Evolutionary conservation across 2,329 filamentous ascomycete species (phyloP), one percentile per base, ranked within the genome.

Genomic region (Zelopaecilomyces penicillatus): DNA sequence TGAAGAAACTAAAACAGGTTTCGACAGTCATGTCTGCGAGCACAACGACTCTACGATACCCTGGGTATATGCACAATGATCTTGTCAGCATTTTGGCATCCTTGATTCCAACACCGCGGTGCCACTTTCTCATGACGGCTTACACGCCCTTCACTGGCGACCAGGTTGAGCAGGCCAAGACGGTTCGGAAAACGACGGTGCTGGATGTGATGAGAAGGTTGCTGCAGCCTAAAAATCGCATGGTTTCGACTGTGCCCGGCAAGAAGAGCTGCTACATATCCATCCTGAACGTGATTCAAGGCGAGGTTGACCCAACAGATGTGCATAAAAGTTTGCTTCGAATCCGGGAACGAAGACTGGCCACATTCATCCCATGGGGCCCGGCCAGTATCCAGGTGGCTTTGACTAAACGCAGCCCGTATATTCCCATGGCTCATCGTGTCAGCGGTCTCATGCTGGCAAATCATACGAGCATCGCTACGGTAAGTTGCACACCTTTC

Each of bases 241-340:
- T 98, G 93, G 93, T 98, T 38, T 95, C 90, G 27, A 95, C 93
- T 26, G 85, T 89, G 45, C 90, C 91, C 1, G 87, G 85, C 57
- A 97, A 97, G 71, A 94, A 88, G 71, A 96, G 89, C 69, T 98
- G 93, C 71, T 98, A 98, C 71, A 97, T 98, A 60, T 95, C 89
- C 39, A 97, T 98, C 55, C 74, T 98, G 51, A 97, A 98, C 66
- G 95, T 98, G 57, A 98, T 98, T 57, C 93, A 97, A 71, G 93
- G 93, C 58, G 93, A 98, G 65, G 93, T 94, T 34, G 94, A 98
- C 62, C 91, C 93, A 6, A 97, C 91, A 3, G 94, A 98, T 66
- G 87, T 98, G 45, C 93, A 98, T 73, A 98, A 98, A 77, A 97
- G 91, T 52, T 73, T 98, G 46, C 80, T 98, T 47, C 87, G 93